A percentile compares a stretch with the other conserved stretches of the same genome.
Evolutionary conservation across 2,329 filamentous ascomycete genomes (phyloP).

Genomic region (Cladosporium sp.): DNA sequence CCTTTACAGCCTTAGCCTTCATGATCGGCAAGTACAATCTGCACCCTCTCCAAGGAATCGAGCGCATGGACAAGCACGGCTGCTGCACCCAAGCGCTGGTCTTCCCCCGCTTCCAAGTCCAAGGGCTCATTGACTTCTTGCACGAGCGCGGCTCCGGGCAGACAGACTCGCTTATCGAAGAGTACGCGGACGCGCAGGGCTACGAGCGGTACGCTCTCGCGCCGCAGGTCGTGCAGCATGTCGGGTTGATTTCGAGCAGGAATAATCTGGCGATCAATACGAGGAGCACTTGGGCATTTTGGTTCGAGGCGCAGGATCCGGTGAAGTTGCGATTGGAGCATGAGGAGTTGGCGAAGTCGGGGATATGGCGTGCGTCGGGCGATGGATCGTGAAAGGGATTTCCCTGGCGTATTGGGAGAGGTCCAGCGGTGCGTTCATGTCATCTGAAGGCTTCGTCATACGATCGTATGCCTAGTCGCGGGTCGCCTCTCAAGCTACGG

Average conservation of each 20-base stretch:
- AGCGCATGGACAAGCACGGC: conserved; percentile 19
- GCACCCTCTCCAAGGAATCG: conserved; percentile 11
- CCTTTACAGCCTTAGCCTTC: conserved; percentile 15
- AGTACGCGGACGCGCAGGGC: conserved; percentile 12
- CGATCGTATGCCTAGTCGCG: too few relatives aligned
- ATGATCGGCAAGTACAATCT: conserved; percentile 17
- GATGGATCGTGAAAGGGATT: not conserved
- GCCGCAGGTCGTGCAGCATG: conserved; percentile 19
- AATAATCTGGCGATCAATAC: conserved; percentile 12
- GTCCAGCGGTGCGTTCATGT: too few relatives aligned
- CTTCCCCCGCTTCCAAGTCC: conserved; percentile 21
- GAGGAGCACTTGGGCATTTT: conserved; percentile 15
- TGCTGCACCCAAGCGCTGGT: conserved; percentile 32
- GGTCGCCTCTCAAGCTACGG: too few relatives aligned
- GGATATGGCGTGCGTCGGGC: not conserved
- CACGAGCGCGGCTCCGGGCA: conserved; percentile 15
- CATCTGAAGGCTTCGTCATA: too few relatives aligned
- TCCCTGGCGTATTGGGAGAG: too few relatives aligned
- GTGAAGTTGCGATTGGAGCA: conserved; percentile 6
- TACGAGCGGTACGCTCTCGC: conserved; percentile 14
- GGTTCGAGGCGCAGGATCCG: conserved; percentile 13
- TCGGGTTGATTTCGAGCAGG: conserved; percentile 15
- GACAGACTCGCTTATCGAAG: conserved; percentile 17
- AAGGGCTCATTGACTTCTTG: conserved; percentile 12
- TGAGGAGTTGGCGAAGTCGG: not conserved